phyloP scores from a whole-genome alignment of 805 yeast genomes.

The Candida suzukii region DNA sequence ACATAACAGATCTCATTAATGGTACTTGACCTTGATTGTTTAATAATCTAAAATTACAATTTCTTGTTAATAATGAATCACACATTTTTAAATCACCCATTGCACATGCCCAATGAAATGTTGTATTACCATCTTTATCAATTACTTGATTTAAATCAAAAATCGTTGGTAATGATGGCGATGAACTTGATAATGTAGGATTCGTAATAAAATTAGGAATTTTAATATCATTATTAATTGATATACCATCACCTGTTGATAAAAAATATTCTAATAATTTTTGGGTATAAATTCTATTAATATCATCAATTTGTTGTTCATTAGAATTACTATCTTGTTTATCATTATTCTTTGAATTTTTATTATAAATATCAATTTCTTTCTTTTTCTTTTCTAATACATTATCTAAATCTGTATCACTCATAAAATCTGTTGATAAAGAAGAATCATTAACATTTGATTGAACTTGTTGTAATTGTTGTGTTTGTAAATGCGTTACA shows the following conservation, averaged over 20 bases:
- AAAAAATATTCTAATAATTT: slow-evolving; percentile 46
- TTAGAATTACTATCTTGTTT: slow-evolving; percentile 6
- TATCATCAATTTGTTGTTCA: slow-evolving; percentile 2
- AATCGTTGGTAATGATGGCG: slow-evolving; percentile 26
- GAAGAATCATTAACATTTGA: slow-evolving; percentile 23
- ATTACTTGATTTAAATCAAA: slow-evolving; percentile 73
- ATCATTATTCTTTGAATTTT: slow-evolving; percentile 6
- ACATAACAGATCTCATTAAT: slow-evolving; percentile 73
- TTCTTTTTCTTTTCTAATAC: slow-evolving; percentile 19
- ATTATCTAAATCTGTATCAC: slow-evolving; percentile 43
- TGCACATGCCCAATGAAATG: slow-evolving; percentile 97
- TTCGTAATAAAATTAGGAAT: slow-evolving; percentile 61
- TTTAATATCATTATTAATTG: slow-evolving; percentile 21
- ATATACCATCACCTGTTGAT: slow-evolving; percentile 42
- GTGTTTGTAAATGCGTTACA: not conserved
- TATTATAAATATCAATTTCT: not conserved
- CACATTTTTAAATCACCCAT: slow-evolving; percentile 81
- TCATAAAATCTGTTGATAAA: slow-evolving; percentile 47
- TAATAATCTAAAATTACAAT: slow-evolving; percentile 57
- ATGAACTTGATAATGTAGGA: slow-evolving; percentile 32
- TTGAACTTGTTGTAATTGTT: slow-evolving; percentile 4
- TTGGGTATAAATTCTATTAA: slow-evolving; percentile 35
- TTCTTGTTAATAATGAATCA: slow-evolving; percentile 65
- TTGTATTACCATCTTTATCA: slow-evolving; percentile 91
- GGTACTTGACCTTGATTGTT: slow-evolving; percentile 83